Percentiles rank a stretch among this genome's conserved stretches.
Evolutionary conservation across 2,329 filamentous ascomycete genomes (phyloP).

Genomic region (Hypoxylon sp.): DNA sequence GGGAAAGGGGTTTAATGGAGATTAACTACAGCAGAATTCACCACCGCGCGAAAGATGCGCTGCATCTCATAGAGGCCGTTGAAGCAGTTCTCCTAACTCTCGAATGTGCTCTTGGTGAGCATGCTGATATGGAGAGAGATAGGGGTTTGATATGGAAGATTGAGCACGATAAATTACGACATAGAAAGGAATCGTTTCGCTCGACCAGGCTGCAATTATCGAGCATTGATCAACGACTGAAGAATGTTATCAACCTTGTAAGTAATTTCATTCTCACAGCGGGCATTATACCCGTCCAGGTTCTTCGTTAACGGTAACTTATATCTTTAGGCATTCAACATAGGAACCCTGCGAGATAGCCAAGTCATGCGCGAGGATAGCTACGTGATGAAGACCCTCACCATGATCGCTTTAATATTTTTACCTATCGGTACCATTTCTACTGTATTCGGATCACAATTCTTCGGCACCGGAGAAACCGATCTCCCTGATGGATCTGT

Average conservation of each 20-base stretch:
- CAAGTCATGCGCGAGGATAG: constrained; percentile 47
- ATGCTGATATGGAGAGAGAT: not conserved
- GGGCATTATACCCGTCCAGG: too few species aligned
- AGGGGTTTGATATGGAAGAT: not conserved
- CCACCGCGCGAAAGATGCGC: not conserved
- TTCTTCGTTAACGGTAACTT: not conserved
- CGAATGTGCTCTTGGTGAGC: not conserved
- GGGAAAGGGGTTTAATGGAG: not conserved
- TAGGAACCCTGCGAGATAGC: constrained; percentile 50
- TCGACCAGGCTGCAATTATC: constrained; percentile 47
- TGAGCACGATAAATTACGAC: constrained; percentile 9
- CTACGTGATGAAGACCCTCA: constrained; percentile 50
- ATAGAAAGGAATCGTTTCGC: constrained; percentile 46
- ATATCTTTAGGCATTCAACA: constrained; percentile 43
- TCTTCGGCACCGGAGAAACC: not conserved
- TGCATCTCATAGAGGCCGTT: not conserved
- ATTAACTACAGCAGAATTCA: not conserved
- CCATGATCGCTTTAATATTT: constrained; percentile 50
- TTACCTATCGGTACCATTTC: constrained; percentile 49
- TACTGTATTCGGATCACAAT: constrained; percentile 40
- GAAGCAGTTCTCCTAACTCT: not conserved
- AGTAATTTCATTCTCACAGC: not conserved
- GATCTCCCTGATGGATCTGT: not conserved
- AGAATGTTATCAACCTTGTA: constrained; percentile 46
- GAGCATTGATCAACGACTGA: constrained; percentile 48